phyloP scores from a whole-genome alignment of 1,284 basidiomycete genomes.

The Cerioporus squamosus region DNA sequence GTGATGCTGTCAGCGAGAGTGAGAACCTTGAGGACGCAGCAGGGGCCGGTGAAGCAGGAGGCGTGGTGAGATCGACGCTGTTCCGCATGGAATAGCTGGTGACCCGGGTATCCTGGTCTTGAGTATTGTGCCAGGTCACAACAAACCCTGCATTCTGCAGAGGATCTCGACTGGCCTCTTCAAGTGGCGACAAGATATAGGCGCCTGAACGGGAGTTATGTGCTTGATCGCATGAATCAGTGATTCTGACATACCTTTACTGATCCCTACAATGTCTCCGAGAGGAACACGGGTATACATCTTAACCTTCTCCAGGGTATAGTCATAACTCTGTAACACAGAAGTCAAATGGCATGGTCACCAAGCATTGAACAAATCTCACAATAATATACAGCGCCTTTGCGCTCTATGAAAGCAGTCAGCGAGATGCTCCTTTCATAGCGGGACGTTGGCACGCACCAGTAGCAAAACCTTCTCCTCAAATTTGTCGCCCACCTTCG shows the following conservation, averaged over 20 bases:
- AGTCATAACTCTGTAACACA: slow-evolving; percentile 77
- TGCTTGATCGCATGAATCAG: neutral
- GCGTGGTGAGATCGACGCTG: slow-evolving; percentile 44
- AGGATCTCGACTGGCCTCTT: slow-evolving; percentile 87
- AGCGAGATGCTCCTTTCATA: neutral
- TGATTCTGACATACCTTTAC: slow-evolving; percentile 62
- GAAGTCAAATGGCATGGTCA: slow-evolving; percentile 7
- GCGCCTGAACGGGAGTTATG: slow-evolving; percentile 57
- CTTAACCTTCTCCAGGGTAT: slow-evolving; percentile 89
- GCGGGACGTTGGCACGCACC: slow-evolving; percentile 52
- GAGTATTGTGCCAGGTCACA: slow-evolving; percentile 71
- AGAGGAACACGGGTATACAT: slow-evolving; percentile 89
- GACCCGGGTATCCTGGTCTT: slow-evolving; percentile 66
- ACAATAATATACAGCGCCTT: slow-evolving; percentile 73
- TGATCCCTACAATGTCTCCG: slow-evolving; percentile 81
- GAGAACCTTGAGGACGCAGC: slow-evolving; percentile 10
- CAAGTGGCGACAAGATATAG: slow-evolving; percentile 89
- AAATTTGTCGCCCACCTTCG: slow-evolving; percentile 74
- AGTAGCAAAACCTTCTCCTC: slow-evolving; percentile 94
- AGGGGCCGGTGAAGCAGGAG: slow-evolving; percentile 27
- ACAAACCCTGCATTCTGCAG: slow-evolving; percentile 87
- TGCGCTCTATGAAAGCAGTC: slow-evolving; percentile 47
- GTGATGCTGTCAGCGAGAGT: slow-evolving; percentile 17
- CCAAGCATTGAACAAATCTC: slow-evolving; percentile 27
- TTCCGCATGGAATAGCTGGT: slow-evolving; percentile 88